Conservation (phyloP, 495 filamentous ascomycete genomes). For the Aspergillus cristatus region DNA sequence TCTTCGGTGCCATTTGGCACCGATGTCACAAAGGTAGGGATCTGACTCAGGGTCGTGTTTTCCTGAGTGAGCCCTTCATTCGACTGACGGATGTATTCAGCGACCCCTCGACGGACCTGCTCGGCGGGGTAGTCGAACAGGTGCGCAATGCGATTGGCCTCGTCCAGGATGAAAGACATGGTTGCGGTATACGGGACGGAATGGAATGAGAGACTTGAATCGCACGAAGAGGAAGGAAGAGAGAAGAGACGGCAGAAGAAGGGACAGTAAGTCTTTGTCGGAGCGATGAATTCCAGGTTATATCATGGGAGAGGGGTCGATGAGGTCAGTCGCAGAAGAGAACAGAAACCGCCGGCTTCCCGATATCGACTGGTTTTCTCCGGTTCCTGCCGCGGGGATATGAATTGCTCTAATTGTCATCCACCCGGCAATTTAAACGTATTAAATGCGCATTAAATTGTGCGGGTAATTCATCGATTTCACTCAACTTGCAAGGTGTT, state of each 20-base stretch:
- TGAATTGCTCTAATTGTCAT: too few relatives aligned
- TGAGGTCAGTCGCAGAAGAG: slow-evolving; percentile 34
- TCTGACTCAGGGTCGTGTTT: slow-evolving; percentile 79
- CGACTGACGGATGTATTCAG: slow-evolving; percentile 80
- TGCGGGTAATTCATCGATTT: too few relatives aligned
- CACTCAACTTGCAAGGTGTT: too few relatives aligned
- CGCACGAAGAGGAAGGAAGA: slow-evolving; percentile 2
- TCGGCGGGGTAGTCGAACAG: slow-evolving; percentile 81
- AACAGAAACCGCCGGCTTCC: slow-evolving; percentile 20
- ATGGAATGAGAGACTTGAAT: slow-evolving; percentile 1
- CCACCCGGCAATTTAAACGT: too few relatives aligned
- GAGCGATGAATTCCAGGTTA: neutral
- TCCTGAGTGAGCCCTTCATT: slow-evolving; percentile 75
- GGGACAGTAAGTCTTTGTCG: slow-evolving; percentile 1
- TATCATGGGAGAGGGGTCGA: slow-evolving; percentile 18
- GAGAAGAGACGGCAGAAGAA: slow-evolving; percentile 5
- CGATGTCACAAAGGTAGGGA: slow-evolving; percentile 89
- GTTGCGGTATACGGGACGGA: slow-evolving; percentile 5
- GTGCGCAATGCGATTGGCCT: slow-evolving; percentile 67
- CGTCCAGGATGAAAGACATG: slow-evolving; percentile 52
- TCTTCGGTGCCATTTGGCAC: slow-evolving; percentile 98
- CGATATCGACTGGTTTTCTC: slow-evolving; percentile 9
- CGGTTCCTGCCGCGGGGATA: neutral
- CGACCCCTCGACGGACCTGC: slow-evolving; percentile 67
- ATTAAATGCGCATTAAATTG: too few relatives aligned